phyloP scores from a whole-genome alignment of 208 protist genomes.

The Leptomonas seymouri region DNA sequence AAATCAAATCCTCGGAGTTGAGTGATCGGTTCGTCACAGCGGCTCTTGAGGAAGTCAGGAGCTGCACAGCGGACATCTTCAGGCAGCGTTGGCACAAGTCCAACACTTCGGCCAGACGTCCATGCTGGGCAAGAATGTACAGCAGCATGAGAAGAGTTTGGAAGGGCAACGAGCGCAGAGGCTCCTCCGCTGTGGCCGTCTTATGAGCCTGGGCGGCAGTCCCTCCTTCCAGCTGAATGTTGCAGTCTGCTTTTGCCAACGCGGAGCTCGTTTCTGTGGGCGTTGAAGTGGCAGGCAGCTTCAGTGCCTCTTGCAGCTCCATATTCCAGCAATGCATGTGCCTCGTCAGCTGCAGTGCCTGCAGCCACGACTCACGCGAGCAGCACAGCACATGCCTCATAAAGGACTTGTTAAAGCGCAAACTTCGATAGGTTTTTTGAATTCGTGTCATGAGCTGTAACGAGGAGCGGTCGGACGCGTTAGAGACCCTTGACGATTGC shows the following conservation, averaged over 20 bases:
- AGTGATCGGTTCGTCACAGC: too few relatives aligned
- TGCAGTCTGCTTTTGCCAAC: background rate
- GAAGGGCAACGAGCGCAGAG: slow-evolving; percentile 1
- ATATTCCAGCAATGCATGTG: slow-evolving; percentile 25
- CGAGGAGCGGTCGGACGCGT: too few relatives aligned
- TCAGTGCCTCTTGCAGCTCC: background rate
- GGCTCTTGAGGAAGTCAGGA: background rate
- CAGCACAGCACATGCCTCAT: slow-evolving; percentile 20
- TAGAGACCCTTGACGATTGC: too few relatives aligned
- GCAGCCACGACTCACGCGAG: slow-evolving; percentile 28
- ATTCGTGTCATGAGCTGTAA: background rate
- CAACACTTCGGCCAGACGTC: slow-evolving; percentile 29
- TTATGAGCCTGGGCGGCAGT: background rate
- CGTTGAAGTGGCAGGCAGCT: background rate
- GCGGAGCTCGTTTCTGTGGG: background rate
- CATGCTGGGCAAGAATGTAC: slow-evolving; percentile 78
- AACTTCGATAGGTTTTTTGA: background rate
- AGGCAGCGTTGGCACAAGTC: slow-evolving; percentile 3
- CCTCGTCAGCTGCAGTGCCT: slow-evolving; percentile 17
- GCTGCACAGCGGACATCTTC: background rate
- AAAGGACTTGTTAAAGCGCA: slow-evolving; percentile 8
- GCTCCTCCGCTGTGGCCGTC: background rate
- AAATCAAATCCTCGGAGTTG: background rate
- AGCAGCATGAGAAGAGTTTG: slow-evolving; percentile 31
- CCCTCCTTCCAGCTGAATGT: background rate